Conservation (phyloP, 345 rosid species). For the Durio zibethinus region DNA sequence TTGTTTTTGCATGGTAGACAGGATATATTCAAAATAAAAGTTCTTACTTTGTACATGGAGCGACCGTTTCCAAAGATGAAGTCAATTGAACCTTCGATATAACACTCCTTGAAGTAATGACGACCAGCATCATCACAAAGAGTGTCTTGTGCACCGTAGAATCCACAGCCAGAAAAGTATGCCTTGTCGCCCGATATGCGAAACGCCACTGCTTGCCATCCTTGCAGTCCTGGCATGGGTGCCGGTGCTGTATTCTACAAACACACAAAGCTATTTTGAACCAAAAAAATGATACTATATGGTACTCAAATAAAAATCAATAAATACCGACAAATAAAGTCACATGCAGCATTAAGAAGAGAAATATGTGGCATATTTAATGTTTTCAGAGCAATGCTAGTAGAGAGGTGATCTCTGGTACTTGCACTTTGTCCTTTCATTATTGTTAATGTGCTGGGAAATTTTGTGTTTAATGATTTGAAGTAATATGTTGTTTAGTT, state of each 20-base stretch:
- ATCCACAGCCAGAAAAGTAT: conserved; percentile 82
- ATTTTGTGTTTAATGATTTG: not conserved
- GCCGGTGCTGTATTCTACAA: conserved; percentile 90
- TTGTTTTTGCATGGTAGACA: no score
- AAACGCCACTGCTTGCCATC: conserved; percentile 94
- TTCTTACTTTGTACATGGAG: conserved; percentile 83
- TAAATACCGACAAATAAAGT: not conserved
- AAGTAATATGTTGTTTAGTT: not conserved
- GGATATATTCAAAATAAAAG: no score
- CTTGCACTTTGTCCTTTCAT: not conserved
- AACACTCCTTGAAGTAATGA: conserved; percentile 87
- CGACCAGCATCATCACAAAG: conserved; percentile 92
- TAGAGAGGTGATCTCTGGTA: no score
- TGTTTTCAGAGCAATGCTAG: not conserved
- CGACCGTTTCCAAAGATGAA: conserved; percentile 96
- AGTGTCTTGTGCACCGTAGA: conserved; percentile 93
- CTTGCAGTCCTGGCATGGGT: conserved; percentile 88
- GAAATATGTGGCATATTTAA: not conserved
- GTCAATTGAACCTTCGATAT: conserved; percentile 91
- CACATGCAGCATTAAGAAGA: not conserved
- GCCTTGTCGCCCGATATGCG: conserved; percentile 93
- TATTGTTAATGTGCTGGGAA: not conserved
- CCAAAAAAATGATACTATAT: not conserved
- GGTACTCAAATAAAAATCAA: not conserved
- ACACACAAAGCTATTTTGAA: not conserved